Evolutionary conservation across 1,139 yeast species (phyloP), one percentile per base, ranked within the genome.

Genomic region (Candida labiduridarum): DNA sequence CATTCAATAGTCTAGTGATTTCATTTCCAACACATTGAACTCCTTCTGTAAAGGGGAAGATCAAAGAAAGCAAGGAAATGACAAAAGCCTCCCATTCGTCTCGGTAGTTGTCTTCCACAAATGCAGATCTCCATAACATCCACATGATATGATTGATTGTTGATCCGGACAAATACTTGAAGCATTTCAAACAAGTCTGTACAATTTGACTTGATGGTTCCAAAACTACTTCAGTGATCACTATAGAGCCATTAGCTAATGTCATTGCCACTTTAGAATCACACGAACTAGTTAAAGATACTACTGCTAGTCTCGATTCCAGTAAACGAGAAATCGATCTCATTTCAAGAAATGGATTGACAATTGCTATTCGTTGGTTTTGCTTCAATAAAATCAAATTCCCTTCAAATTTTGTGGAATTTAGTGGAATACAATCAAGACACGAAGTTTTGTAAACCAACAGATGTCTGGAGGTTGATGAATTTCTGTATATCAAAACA

Each of bases 1-100:
- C 59, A 0, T 82, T 77, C 4, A 80, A 53, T 6, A 77, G 53
- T 5, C 56, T 46, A 0, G 83, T 78, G 1, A 82, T 61, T 16
- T 64, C 66, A 55, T 80, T 80, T 2, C 53, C 46, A 1, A 46
- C 50, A 4, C 57, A 46, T 2, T 55, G 50, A 4, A 55, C 54
- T 2, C 60, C 57, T 14, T 60, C 58, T 0, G 58, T 50, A 51
- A 76, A 73, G 0, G 85, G 86, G 29, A 76, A 66, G 0, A 79
- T 61, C 1, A 79, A 64, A 0, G 83, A 72, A 15, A 85, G 62
- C 5, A 87, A 57, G 0, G 87, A 77, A 1, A 79, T 70, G 0
- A 79, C 72, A 57, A 84, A 82, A 0, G 89, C 83, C 10, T 74
- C 74, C 92, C 94, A 87, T 45, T 87, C 89, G 55, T 76, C 72